These are phyloP conservation scores for Podaxis sp. DNA, from an alignment of 768 basidiomycete genomes.

Conservation along the genomic window DNA sequence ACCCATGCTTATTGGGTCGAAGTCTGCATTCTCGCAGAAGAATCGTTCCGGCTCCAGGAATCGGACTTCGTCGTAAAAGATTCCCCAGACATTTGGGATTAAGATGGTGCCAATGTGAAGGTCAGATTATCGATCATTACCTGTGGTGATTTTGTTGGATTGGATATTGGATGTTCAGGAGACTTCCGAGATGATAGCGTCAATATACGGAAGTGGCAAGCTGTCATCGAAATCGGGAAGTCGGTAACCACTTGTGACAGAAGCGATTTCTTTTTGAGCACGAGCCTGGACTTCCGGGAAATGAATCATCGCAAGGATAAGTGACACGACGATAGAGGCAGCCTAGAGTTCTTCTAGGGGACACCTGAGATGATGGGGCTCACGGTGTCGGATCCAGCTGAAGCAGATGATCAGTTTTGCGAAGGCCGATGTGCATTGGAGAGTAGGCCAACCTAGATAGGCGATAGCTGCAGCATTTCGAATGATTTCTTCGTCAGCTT, in stretches of 20 bases:
- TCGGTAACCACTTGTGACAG: conserved; percentile 27
- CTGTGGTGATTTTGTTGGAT: background rate
- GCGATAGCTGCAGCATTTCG: conserved; percentile 35
- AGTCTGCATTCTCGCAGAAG: conserved; percentile 23
- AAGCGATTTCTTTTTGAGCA: conserved; percentile 41
- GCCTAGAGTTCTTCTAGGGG: background rate
- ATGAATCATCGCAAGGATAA: conserved; percentile 25
- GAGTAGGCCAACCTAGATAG: conserved; percentile 30
- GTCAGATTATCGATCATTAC: background rate
- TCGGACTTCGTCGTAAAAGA: conserved; percentile 43
- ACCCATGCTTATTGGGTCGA: conserved; percentile 18
- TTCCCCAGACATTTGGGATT: conserved; percentile 31
- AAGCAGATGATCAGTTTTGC: conserved; percentile 1
- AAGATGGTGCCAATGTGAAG: conserved; percentile 20
- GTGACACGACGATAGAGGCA: conserved; percentile 9
- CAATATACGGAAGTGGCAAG: conserved; percentile 19
- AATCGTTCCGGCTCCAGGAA: conserved; percentile 58
- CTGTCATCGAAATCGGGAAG: conserved; percentile 15
- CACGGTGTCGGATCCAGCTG: conserved; percentile 12
- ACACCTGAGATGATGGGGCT: background rate
- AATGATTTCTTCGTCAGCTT: conserved; percentile 11
- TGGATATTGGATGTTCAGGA: background rate
- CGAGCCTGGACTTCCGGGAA: conserved; percentile 37
- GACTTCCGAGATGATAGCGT: conserved; percentile 39
- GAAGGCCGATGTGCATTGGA: background rate